These are phyloP conservation scores for Sordariomycetes sp. DNA, from an alignment of 2,329 filamentous ascomycete species.

Conservation along the genomic window DNA sequence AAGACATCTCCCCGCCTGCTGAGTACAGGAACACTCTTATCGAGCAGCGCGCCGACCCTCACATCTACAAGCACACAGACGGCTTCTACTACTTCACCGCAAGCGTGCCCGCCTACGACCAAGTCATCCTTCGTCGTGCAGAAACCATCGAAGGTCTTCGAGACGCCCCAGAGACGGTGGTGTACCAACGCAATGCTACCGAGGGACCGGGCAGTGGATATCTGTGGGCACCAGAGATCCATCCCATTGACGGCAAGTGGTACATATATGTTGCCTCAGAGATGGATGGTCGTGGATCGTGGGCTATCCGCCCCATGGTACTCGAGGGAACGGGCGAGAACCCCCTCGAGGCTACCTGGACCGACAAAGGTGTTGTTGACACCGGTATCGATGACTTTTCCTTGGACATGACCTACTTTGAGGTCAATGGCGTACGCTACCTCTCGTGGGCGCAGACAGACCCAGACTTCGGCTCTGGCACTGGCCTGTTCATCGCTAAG, in stretches of 20 bases:
- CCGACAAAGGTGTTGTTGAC: constrained; percentile 15
- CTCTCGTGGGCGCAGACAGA: constrained; percentile 19
- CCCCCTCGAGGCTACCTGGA: constrained; percentile 15
- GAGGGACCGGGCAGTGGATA: constrained; percentile 2
- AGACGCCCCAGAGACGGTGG: neutral
- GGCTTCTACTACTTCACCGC: constrained; percentile 11
- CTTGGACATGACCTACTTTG: constrained; percentile 17
- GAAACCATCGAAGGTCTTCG: constrained; percentile 3
- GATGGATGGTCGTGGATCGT: constrained; percentile 4
- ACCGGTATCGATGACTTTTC: constrained; percentile 20
- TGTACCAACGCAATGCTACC: neutral
- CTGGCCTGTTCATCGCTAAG: constrained; percentile 13
- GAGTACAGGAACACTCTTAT: constrained; percentile 17
- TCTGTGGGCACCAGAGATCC: constrained; percentile 38
- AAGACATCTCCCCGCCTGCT: constrained; percentile 14
- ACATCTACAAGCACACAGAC: constrained; percentile 17
- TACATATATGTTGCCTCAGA: constrained; percentile 39
- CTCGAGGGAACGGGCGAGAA: constrained; percentile 17
- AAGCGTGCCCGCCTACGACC: constrained; percentile 9
- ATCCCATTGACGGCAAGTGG: constrained; percentile 39
- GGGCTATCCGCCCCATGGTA: constrained; percentile 15
- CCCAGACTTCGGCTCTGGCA: constrained; percentile 10
- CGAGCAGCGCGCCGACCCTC: constrained; percentile 17
- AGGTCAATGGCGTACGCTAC: constrained; percentile 16
- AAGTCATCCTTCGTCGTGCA: constrained; percentile 2